These are phyloP conservation scores for Fonsecaea multimorphosa DNA, from an alignment of 2,329 filamentous ascomycete genomes.

Conservation along the genomic window DNA sequence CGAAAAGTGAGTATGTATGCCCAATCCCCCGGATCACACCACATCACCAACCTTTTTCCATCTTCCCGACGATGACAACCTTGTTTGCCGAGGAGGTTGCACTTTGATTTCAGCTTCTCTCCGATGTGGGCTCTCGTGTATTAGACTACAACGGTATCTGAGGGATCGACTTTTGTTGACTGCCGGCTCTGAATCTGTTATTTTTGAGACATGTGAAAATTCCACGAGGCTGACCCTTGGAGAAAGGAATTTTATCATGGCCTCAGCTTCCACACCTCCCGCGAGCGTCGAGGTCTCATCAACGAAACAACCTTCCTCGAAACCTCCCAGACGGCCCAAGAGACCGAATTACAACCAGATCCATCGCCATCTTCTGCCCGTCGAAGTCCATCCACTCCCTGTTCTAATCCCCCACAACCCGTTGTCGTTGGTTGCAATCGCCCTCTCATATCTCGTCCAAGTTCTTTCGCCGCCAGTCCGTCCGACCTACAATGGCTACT, in stretches of 20 bases:
- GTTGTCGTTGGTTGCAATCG: slow-evolving; percentile 80
- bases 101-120: slow-evolving; percentile 60
- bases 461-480: slow-evolving; percentile 67
- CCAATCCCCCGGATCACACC: slow-evolving; percentile 33
- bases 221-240: slow-evolving; percentile 25
- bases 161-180: slow-evolving; percentile 46
- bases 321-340: slow-evolving; percentile 40
- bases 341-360: slow-evolving; percentile 72
- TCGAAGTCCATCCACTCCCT: slow-evolving; percentile 83
- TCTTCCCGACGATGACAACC: slow-evolving; percentile 55
- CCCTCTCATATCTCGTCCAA: slow-evolving; percentile 77
- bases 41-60: slow-evolving; percentile 30
- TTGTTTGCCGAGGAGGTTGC: slow-evolving; percentile 54
- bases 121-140: slow-evolving; percentile 63
- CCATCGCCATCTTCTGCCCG: slow-evolving; percentile 79
- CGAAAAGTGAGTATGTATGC: slow-evolving; percentile 35
- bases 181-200: slow-evolving; percentile 5
- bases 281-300: slow-evolving; percentile 28
- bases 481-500: slow-evolving; percentile 72
- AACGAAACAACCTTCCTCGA: slow-evolving; percentile 29
- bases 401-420: slow-evolving; percentile 91
- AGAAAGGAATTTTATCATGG: slow-evolving; percentile 39
- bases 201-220: slow-evolving; percentile 14
- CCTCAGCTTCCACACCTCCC: slow-evolving; percentile 38
- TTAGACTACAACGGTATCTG: slow-evolving; percentile 99